Percentiles rank a stretch among this genome's conserved stretches.
These are phyloP conservation scores for Wickerhamomyces xylosicus DNA, from an alignment of 805 yeast genomes.

Conservation along the genomic window DNA sequence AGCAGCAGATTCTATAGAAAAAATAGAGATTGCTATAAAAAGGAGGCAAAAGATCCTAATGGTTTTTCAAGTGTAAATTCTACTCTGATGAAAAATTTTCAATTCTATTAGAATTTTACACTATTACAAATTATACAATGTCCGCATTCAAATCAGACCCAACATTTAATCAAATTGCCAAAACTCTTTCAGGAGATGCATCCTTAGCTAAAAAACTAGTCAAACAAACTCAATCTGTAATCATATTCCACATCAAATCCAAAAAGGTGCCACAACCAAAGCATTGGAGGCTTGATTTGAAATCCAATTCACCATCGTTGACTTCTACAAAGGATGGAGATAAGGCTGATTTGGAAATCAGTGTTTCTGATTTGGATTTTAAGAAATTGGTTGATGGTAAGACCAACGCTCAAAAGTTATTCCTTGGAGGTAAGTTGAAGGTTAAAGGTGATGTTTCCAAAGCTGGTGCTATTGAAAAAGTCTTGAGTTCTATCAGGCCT, in stretches of 20 bases:
- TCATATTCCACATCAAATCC: conserved; percentile 59
- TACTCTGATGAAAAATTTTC: no score
- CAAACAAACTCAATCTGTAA: conserved; percentile 42
- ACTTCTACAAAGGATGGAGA: conserved; percentile 33
- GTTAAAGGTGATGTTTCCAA: conserved; percentile 88
- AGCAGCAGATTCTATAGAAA: no score
- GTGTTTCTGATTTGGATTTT: conserved; percentile 58
- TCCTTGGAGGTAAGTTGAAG: conserved; percentile 77
- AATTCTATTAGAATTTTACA: no score
- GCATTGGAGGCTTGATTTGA: conserved; percentile 62
- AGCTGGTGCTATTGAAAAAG: conserved; percentile 66
- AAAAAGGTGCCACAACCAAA: conserved; percentile 39
- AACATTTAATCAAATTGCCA: conserved; percentile 12
- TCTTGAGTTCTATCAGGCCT: conserved; percentile 44
- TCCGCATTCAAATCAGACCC: conserved; percentile 19
- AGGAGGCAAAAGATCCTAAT: no score
- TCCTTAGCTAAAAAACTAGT: conserved; percentile 12
- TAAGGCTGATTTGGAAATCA: conserved; percentile 52
- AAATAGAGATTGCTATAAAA: no score
- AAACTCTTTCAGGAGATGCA: conserved; percentile 10
- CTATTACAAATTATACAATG: no score
- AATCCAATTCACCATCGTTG: conserved; percentile 38
- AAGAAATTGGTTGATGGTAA: conserved; percentile 65
- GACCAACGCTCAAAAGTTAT: conserved; percentile 76
- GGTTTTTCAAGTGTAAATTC: no score